These are phyloP conservation scores for Casuarina equisetifolia DNA, from an alignment of 306 rosid genomes.

Conservation along the genomic window DNA sequence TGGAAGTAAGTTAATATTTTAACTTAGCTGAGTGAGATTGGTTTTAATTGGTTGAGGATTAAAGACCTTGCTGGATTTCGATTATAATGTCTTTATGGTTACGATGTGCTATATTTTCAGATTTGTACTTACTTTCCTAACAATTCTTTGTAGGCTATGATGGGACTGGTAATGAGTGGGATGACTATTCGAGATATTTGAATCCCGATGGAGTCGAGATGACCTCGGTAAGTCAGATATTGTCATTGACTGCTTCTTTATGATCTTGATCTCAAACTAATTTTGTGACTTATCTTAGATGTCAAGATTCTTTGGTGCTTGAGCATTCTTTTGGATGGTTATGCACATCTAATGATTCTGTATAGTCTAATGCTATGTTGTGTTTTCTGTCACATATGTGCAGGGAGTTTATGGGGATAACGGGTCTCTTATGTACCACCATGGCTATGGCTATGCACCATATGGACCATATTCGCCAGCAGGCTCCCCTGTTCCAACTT, in stretches of 20 bases:
- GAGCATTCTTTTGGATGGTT: neutral
- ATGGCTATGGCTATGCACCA: conserved; percentile 86
- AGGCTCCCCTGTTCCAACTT: conserved; percentile 87
- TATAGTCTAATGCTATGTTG: neutral
- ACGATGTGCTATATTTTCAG: neutral
- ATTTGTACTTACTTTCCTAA: neutral
- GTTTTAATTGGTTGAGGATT: neutral
- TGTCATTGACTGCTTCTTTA: neutral
- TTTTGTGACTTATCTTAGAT: neutral
- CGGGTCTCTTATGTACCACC: conserved; percentile 80
- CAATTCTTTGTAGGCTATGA: conserved; percentile 54
- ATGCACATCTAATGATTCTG: neutral
- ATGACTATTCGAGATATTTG: conserved; percentile 71
- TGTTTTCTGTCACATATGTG: neutral
- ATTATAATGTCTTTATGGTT: neutral
- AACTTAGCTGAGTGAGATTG: neutral
- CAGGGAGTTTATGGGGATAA: conserved; percentile 94
- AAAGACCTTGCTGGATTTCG: neutral
- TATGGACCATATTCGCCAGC: conserved; percentile 93
- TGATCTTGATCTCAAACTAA: neutral
- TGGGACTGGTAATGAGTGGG: conserved; percentile 72
- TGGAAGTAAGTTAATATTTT: conserved; percentile 51
- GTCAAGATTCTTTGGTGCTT: neutral
- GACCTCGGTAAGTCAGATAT: conserved; percentile 57
- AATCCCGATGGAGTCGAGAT: conserved; percentile 84